Evolutionary conservation across 2,329 filamentous ascomycete genomes (phyloP), one percentile per base, ranked within the genome.

Genomic region (Penicillium frequentans): DNA sequence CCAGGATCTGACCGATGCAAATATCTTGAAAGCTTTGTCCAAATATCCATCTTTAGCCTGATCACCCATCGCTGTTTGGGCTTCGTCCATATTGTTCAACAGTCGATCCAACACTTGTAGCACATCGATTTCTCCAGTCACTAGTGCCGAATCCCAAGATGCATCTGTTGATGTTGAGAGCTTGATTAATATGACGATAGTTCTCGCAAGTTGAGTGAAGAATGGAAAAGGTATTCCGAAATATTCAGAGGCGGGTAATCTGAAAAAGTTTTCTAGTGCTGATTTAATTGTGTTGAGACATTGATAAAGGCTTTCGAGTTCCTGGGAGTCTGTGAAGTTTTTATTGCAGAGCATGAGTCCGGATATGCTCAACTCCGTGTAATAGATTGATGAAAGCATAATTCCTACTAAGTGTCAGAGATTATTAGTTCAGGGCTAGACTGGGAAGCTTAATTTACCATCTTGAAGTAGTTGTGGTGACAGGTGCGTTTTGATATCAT

Each of bases 201-300:
- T 50, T 14, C 55, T 47, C 10, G 53, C 52, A 37, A 58, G 42
- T 26, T 58, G 52, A 14, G 46, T 52, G 31, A 54, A 58, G 7
- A 54, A 45, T 19, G 55, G 51, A 19, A 54, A 51, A 1, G 45
- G 39, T 4, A 55, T 51, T 16, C 51, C 47, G 3, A 16, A 16
- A 26, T 50, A 58, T 2, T 58, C 55, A 3, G 31, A 24, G 24
- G 48, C 24, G 7, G 55, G 55, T 21, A 58, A 31, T 23, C 44
- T 45, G 27, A 54, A 49, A 11, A 58, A 54, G 27, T 55, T 58
- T 3, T 54, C 46, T 14, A 53, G 45, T 23, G 51, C 55, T 1
- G 47, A 47, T 21, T 55, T 49, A 21, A 50, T 48, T 1, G 46
- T 51, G n/a, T 37, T 42, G 24, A 58, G 47, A 29, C 51, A 58